phyloP scores from a whole-genome alignment of 108 stramenopile species.

The Cylindrotheca closterium region DNA sequence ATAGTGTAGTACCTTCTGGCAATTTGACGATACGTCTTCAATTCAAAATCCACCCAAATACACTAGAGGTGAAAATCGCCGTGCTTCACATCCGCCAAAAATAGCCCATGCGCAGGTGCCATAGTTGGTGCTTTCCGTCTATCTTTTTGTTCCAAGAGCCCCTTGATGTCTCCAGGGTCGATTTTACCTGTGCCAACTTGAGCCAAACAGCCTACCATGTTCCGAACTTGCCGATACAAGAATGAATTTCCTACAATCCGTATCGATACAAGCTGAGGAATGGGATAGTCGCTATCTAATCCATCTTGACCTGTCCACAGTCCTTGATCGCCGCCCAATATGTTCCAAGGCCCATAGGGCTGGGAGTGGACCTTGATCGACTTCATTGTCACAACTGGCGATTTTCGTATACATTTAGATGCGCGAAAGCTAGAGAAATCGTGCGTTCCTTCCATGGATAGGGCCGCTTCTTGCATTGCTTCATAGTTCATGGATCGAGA shows the following conservation, averaged over 20 bases:
- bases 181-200: constrained; percentile 65
- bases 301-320: background rate
- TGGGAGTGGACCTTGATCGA: constrained; percentile 36
- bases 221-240: constrained; percentile 82
- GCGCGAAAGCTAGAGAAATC: constrained; percentile 83
- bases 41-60: background rate
- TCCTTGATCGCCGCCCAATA: constrained; percentile 5
- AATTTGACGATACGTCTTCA: background rate
- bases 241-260: constrained; percentile 68
- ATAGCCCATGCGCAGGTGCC: constrained; percentile 83
- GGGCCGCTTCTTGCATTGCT: constrained; percentile 68
- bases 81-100: constrained; percentile 78
- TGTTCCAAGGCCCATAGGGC: constrained; percentile 16
- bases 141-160: constrained; percentile 51
- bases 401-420: constrained; percentile 55
- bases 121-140: constrained; percentile 48
- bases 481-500: constrained; percentile 40
- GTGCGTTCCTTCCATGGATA: constrained; percentile 61
- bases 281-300: background rate
- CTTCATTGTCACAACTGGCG: constrained; percentile 66
- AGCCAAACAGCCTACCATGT: constrained; percentile 72
- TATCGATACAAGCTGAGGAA: constrained; percentile 55
- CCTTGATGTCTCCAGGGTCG: constrained; percentile 39
- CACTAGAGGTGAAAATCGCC: constrained; percentile 55
- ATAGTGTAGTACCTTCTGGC: background rate